phyloP scores from a whole-genome alignment of 176 grass and related monocot species.

The Triticum dicoccoides region DNA sequence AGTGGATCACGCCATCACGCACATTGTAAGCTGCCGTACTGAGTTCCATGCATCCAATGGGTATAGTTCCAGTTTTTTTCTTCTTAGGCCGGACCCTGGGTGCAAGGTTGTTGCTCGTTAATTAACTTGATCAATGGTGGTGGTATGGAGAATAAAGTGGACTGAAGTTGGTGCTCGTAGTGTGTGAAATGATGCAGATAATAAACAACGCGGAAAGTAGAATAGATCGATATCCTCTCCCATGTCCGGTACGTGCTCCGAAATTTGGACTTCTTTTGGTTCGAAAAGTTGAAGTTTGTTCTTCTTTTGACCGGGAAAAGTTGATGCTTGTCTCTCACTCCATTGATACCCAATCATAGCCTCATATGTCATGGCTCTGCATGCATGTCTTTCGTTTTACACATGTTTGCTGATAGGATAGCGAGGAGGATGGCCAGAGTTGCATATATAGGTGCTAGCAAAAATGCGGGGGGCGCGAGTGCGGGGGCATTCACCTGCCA shows the following conservation, averaged over 20 bases:
- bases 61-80: too few species aligned
- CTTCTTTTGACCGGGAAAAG: background rate
- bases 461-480: too few species aligned
- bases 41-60: too few species aligned
- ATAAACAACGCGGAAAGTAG: background rate
- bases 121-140: background rate
- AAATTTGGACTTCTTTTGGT: background rate
- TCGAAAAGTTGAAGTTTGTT: background rate
- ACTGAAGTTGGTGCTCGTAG: background rate
- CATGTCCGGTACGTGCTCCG: background rate
- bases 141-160: background rate
- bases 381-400: background rate
- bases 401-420: background rate
- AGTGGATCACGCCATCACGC: too few species aligned
- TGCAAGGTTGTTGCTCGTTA: background rate
- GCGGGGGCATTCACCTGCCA: too few species aligned
- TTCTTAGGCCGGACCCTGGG: too few species aligned
- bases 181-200: background rate
- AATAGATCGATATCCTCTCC: background rate
- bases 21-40: too few species aligned
- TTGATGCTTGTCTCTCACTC: background rate
- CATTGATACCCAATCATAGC: background rate
- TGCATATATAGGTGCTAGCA: too few species aligned
- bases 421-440: too few species aligned
- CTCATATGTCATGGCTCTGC: background rate